Evolutionary conservation across 352 stramenopile species (phyloP), one percentile per base, ranked within the genome.

Genomic region (Globisporangium ultimum): DNA sequence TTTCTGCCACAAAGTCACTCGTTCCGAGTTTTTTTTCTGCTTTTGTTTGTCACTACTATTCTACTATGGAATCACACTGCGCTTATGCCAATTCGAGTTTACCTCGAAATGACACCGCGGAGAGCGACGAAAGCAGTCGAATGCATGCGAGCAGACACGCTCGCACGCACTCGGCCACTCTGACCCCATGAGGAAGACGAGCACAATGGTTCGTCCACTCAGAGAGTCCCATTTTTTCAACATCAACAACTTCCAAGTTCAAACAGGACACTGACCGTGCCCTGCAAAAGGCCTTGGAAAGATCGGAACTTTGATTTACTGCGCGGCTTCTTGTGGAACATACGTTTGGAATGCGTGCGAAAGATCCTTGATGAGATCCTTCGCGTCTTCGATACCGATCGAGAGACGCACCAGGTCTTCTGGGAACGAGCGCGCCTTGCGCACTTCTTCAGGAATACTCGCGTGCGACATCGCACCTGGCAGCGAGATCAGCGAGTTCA

Each of bases 391-490:
- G 48, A 99, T 91, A 42, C 96, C 96, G 52, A 98, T 95, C 18
- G 87, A 97, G 8, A 99, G 71, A 49, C 95, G 87, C 63, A 99
- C 89, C 28, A 99, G 71, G 58, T 94, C 88, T 67, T 98, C 94
- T 38, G 93, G 89, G 67, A 99, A 96, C 13, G 92, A 84, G 9
- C 96, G 76, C 32, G 81, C 75, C 61, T 91, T 88, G 55, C 94
- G 88, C 52, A 97, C 87, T 59, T 98, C 93, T 58, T 92, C 76
- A 0, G 94, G 88, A 40, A 99, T 95, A 40, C 83, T 97, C 24
- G 93, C 91, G 76, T 99, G 96, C 9, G 96, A 98, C 95, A 98
- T 99, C 22, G 96, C 87, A 46, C 85, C 89, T 2, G 89, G 91
- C 48, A 97, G 74, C 58, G 88, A 96, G 60, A 97, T 96, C 15